Evolutionary conservation across 2,329 filamentous ascomycete species (phyloP).

Genomic region (Chaetomium globosum): DNA sequence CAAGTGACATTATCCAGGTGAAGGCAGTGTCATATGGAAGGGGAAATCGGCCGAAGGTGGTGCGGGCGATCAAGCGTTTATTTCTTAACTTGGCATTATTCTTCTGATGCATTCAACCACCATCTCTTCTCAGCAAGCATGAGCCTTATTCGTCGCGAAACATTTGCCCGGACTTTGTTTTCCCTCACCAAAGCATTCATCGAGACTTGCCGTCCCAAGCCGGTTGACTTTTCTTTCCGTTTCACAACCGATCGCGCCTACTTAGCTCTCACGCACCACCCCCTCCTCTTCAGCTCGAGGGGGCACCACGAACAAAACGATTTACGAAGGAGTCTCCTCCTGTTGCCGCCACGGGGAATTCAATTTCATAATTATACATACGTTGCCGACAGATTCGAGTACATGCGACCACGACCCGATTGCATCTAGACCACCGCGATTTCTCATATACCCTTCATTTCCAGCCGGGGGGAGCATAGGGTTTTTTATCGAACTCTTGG

Average conservation of each 20-base stretch:
- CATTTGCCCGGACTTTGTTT: background rate
- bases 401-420: slow-evolving; percentile 16
- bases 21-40: background rate
- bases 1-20: slow-evolving; percentile 28
- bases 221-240: background rate
- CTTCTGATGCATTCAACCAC: slow-evolving; percentile 21
- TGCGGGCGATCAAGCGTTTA: slow-evolving; percentile 17
- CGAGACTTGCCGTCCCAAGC: background rate
- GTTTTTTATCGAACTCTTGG: background rate
- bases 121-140: slow-evolving; percentile 26
- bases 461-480: background rate
- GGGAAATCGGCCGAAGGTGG: background rate
- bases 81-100: slow-evolving; percentile 19
- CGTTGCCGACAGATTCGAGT: background rate
- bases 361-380: background rate
- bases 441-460: slow-evolving; percentile 7
- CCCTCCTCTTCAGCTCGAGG: background rate
- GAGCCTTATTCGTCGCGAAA: slow-evolving; percentile 22
- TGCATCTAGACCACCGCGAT: slow-evolving; percentile 14
- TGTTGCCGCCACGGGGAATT: background rate
- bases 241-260: background rate
- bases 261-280: background rate
- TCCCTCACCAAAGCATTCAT: background rate
- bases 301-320: background rate
- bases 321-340: background rate